Base-by-base conservation (phyloP, 2,329 filamentous ascomycete genomes). In the Alternaria postmessia region DNA sequence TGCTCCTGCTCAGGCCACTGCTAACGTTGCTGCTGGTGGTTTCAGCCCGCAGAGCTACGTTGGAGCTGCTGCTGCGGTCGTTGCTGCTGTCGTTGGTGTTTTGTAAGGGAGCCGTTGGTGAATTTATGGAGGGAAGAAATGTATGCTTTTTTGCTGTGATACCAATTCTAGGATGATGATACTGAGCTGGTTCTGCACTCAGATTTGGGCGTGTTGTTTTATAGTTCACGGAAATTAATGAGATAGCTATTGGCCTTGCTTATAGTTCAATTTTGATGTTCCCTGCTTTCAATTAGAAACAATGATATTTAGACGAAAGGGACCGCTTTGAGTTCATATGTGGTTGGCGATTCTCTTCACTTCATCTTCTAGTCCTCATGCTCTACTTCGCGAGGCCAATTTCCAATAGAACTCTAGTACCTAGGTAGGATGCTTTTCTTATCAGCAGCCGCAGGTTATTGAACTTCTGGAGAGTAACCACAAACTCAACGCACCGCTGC, bases 1-100 rank as follows among this genome's bases (percentile, higher is more conserved):
- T 34, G 57, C 41, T 16, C 70, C 73, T 14, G 67, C 74, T 2
- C 67, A 76, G 59, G 61, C 68, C 38, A 71, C 70, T 34, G 61
- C 57, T 61, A 75, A 73, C 60, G 66, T 61, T 18, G 71, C 74
- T n/a, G 57, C 74, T 14, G 59, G 59, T 20, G 59, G 60, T 20
- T 55, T 73, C 44, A 57, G 58, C 32, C 59, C 57, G 34, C 70
- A 74, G 51, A 72, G 69, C 4, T 51, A 72, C 56, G 54, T 76
- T 26, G 68, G 74, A 30, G 43, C 76, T 18, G 66, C 69, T 51
- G 65, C 70, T 11, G 74, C 68, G 28, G 68, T 55, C 51, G 34
- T 73, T 30, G 73, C 69, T 42, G 70, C 67, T 30, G 63, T 73
- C 51, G 32, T 57, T 24, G 63, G 71, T 3, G 44, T 71, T 24